A percentile compares a stretch with the other conserved stretches of the same genome.
phyloP scores from a whole-genome alignment of 2,329 filamentous ascomycete species.

The Alternaria dauci region DNA sequence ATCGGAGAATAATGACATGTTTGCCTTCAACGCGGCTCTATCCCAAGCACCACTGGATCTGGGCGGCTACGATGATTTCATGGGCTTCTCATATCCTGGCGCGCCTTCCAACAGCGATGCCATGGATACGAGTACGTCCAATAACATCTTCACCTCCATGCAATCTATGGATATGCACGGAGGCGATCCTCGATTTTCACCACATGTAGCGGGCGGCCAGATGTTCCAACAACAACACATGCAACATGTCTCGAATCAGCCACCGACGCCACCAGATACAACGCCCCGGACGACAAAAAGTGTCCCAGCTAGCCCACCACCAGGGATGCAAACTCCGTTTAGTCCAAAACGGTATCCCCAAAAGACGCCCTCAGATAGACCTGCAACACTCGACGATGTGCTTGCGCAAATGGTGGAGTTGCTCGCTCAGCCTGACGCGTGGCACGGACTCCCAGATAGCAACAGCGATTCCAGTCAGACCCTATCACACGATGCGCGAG shows the following conservation, averaged over 20 bases:
- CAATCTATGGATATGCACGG: conserved; percentile 3
- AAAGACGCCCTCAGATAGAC: background rate
- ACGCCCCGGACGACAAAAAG: background rate
- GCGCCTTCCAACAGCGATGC: background rate
- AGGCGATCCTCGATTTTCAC: background rate
- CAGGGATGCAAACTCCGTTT: background rate
- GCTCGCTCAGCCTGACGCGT: conserved; percentile 5
- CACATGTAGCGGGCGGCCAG: background rate
- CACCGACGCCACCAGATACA: conserved; percentile 8
- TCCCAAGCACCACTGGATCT: background rate
- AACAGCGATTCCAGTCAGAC: background rate
- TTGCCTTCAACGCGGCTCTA: background rate
- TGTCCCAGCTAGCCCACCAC: background rate
- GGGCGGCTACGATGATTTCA: conserved; percentile 12
- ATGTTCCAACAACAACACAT: conserved; percentile 6
- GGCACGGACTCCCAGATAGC: conserved; percentile 3
- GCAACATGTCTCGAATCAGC: conserved; percentile 1
- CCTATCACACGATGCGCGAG: conserved; percentile 10
- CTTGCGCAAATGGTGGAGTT: conserved; percentile 11
- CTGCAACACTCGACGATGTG: conserved; percentile 1
- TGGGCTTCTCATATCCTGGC: conserved; percentile 5
- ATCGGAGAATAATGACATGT: background rate
- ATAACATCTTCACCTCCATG: background rate
- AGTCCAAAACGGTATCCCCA: background rate
- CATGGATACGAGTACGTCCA: background rate